These are phyloP conservation scores for Aspergillus ostianus DNA, from an alignment of 495 filamentous ascomycete genomes.

Conservation along the genomic window DNA sequence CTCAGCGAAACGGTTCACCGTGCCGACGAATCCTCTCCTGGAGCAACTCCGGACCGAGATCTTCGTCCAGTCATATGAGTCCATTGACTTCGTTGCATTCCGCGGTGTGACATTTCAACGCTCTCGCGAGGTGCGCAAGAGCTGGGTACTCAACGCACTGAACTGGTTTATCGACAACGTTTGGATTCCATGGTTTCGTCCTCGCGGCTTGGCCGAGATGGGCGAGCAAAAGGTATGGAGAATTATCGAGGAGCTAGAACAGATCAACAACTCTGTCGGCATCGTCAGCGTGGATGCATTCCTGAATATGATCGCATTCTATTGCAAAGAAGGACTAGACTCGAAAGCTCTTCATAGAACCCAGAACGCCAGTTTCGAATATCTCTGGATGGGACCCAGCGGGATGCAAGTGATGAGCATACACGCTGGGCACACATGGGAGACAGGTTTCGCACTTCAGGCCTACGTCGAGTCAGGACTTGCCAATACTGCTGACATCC, in stretches of 20 bases:
- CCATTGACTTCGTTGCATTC: constrained; percentile 1
- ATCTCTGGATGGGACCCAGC: constrained; percentile 1
- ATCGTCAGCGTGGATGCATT: neutral
- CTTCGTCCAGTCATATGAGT: neutral
- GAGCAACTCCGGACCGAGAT: constrained; percentile 12
- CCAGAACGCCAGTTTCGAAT: constrained; percentile 3
- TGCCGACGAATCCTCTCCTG: constrained; percentile 9
- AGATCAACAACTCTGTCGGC: neutral
- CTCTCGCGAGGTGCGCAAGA: constrained; percentile 8
- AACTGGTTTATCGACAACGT: constrained; percentile 60
- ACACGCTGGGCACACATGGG: neutral
- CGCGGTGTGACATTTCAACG: neutral
- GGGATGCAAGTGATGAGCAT: constrained; percentile 5
- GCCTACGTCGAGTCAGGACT: constrained; percentile 4
- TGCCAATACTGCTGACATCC: constrained; percentile 1
- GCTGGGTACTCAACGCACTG: constrained; percentile 6
- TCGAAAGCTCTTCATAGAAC: neutral
- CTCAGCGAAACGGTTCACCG: constrained; percentile 6
- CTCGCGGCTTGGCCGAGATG: neutral
- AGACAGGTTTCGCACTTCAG: constrained; percentile 3
- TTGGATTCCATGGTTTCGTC: constrained; percentile 15
- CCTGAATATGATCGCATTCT: neutral
- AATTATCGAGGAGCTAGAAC: constrained; percentile 1
- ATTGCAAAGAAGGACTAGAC: neutral
- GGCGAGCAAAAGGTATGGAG: constrained; percentile 5